These are phyloP conservation scores for Gracilariopsis chorda DNA, from an alignment of 23 red algal species.

Conservation along the genomic window DNA sequence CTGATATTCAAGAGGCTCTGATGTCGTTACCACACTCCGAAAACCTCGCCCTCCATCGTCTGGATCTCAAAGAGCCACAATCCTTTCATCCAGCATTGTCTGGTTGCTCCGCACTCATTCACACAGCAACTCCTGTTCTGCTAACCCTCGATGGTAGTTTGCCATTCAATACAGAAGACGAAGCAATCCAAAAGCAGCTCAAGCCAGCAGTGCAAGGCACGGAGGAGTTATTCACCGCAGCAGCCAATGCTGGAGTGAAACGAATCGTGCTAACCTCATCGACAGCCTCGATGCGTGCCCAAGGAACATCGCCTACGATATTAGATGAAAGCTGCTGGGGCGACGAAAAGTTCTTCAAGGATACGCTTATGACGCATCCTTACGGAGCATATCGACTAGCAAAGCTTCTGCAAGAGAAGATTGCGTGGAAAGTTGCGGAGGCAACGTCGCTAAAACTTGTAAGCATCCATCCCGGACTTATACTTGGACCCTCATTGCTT, in stretches of 20 bases:
- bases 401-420: slow-evolving; percentile 22
- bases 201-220: slow-evolving; percentile 30
- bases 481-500: not conserved
- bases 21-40: not conserved
- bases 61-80: not conserved
- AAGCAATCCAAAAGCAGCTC: not conserved
- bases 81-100: not conserved
- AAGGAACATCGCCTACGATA: not conserved
- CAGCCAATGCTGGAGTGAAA: slow-evolving; percentile 3
- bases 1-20: not conserved
- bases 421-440: slow-evolving; percentile 3
- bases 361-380: not conserved
- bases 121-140: slow-evolving; percentile 6
- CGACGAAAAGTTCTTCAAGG: not conserved
- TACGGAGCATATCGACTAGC: slow-evolving; percentile 26
- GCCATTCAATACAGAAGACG: not conserved
- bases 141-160: not conserved
- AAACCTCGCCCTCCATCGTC: not conserved
- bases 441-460: slow-evolving; percentile 10
- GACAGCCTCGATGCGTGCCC: slow-evolving; percentile 7
- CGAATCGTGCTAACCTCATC: not conserved
- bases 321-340: slow-evolving; percentile 21
- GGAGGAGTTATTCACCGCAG: not conserved
- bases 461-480: not conserved
- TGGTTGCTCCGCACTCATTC: slow-evolving; percentile 21